Base-by-base conservation (phyloP, 2,329 filamentous ascomycete species). In the Alternaria consortialis region DNA sequence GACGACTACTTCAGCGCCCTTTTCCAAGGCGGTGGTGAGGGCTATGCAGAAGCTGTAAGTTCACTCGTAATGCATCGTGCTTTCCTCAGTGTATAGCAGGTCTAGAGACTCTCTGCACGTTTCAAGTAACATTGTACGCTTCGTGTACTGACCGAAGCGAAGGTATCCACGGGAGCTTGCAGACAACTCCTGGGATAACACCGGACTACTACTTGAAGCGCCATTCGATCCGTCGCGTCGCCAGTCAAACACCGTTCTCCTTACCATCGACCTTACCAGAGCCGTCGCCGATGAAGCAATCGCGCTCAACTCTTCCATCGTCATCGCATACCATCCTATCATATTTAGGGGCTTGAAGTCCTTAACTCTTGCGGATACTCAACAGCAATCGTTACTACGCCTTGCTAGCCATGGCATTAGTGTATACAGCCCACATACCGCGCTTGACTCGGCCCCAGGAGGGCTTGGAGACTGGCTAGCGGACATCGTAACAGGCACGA, bases 381-480 rank as follows among this genome's bases (percentile, higher is more conserved):
- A 98, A 78, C 95, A 99, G 77, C 86, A 89, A 43, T 92, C 92
- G 7, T 87, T 99, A 32, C 85, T 99, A 4, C 87, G 90, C 44
- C 86, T 99, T 12, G 91, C 90, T 47, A 91, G 92, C 65, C 88
- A 91, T 77, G 94, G 94, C 36, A 93, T 99, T 72, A 96, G 93
- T 66, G 93, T 99, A 58, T 99, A 98, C 83, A 93, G 91, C 67
- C 95, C 95, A 0, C 95, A 99, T 80, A 99, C 95, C 0, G 94
- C 95, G 13, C 88, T 98, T 43, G 95, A 99, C 79, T 93, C 93
- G 39, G 92, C 92, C 0, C 87, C 89, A 1, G 88, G 89, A 17
- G 95, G 95, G 4, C 87, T 99, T 69, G 96, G 94, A 74, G 92
- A 97, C 77, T 99, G 94, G 94, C 88, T 99, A 9, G 93, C 92